Evolutionary conservation across 805 yeast species (phyloP), one percentile per base, ranked within the genome.

Genomic region (Ogataea minuta): DNA sequence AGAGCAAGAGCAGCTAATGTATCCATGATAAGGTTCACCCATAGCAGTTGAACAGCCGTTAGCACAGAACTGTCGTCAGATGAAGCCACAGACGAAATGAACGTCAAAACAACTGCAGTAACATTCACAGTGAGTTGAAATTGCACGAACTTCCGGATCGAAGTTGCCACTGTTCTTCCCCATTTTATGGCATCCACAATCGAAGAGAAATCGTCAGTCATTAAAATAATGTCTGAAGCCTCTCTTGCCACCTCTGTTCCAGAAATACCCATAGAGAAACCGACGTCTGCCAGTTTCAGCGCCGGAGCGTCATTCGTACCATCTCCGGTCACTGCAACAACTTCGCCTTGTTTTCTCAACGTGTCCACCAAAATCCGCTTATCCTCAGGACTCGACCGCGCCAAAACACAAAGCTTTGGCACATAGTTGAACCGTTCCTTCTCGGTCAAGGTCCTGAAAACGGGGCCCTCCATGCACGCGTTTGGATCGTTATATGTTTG

Each of bases 231-330:
- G 63, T 93, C 99, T 6, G 96, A 86, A 6, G 99, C 99, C 60
- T 93, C 99, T 62, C 96, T 79, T 8, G 99, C 99, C 46, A 93
- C 98, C 65, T 93, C 99, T 2, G 99, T 93, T 49, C 99, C 99
- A 7, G 95, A 76, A 45, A 90, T 87, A 50, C 99, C 99, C 99
- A 93, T 93, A 2, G 98, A 86, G 59, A 93, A 91, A 2, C 99
- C 99, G 43, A 93, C 95, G 66, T 93, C 98, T 0, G 99, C 99
- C 43, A 90, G 71, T 57, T 91, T 88, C 57, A 93, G 74, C 3
- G 99, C 98, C 11, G 97, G 97, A 0, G 98, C 99, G 72, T 93
- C 99, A 62, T 93, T 93, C 7, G 98, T 91, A 64, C 99, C 99
- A 62, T 93, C 99, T 59, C 99, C 99, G 26, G 99, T 93, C 24